Base-by-base conservation (phyloP, 352 stramenopile genomes). In the Globisporangium emineosum region DNA sequence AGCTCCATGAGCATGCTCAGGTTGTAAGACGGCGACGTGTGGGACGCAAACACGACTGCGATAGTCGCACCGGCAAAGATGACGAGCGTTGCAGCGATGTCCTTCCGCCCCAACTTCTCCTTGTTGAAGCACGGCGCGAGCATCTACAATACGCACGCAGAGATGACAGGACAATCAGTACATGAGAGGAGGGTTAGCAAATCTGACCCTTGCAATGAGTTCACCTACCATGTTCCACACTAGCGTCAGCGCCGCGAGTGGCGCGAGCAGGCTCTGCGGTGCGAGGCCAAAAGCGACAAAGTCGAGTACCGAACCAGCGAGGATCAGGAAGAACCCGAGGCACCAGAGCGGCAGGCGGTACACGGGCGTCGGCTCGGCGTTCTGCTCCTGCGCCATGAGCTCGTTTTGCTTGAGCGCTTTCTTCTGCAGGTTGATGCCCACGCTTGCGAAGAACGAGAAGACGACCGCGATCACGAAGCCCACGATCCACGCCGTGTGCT, bases 261-360 rank as follows among this genome's bases (percentile, higher is more conserved):
- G 91, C 1, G 88, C 90, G 45, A 97, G 59, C 0, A 98, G 66
- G 57, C 85, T 96, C 71, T 97, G 88, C 7, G 91, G 90, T 6
- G 91, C 91, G 17, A 98, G 64, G 0, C 91, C 91, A 37, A 98
- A 96, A 0, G 90, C 90, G 4, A 97, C 78, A 73, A 98, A 97
- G 67, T 98, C 91, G 42, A 97, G 71, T 4, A 97, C 76, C 0
- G 86, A 94, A n/a, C 89, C 89, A 3, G 80, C 64, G 0, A 86
- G 62, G 60, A 96, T 93, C 12, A 96, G 69, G 21, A 90, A 68
- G 35, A 97, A 95, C 2, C 91, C 91, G 8, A 97, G 60, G 19
- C 78, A 69, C 90, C 90, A 97, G 1, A 96, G 62, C 13, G 90
- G 91, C 51, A 97, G 72, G 3, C 78, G 72, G 67, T 93, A 93